These are phyloP conservation scores for Spirogloea muscicola DNA, from an alignment of 139 green algal genomes.

Conservation along the genomic window DNA sequence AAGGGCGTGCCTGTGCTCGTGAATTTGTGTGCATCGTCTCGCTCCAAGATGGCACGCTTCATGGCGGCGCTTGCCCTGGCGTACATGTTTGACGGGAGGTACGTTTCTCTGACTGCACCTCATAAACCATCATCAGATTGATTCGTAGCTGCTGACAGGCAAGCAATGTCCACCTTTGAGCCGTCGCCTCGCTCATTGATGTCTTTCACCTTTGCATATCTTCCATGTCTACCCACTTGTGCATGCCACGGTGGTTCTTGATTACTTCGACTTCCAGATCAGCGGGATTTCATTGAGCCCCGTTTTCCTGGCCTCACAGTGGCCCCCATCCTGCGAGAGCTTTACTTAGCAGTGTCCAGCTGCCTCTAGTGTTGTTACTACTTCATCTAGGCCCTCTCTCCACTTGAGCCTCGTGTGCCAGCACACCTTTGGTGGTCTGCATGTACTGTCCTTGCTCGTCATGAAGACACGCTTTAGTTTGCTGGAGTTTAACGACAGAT, in stretches of 20 bases:
- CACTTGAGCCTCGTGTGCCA: too few relatives aligned
- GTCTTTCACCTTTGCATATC: not conserved
- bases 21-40: constrained; percentile 2
- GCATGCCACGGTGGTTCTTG: not conserved
- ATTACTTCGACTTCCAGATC: too few relatives aligned
- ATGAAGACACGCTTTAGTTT: too few relatives aligned
- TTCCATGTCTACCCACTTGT: not conserved
- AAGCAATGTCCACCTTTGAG: not conserved
- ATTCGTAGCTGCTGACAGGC: not conserved
- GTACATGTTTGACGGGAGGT: constrained; percentile 37
- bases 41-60: constrained; percentile 25
- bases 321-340: too few relatives aligned
- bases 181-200: not conserved
- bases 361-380: too few relatives aligned
- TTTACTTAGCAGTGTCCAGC: too few relatives aligned
- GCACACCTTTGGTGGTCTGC: too few relatives aligned
- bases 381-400: too few relatives aligned
- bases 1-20: constrained; percentile 11
- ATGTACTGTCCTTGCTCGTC: too few relatives aligned
- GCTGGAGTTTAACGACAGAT: too few relatives aligned
- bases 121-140: not conserved
- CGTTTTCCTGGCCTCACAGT: too few relatives aligned
- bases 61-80: constrained; percentile 31
- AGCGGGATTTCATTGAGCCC: too few relatives aligned
- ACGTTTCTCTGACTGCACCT: not conserved